Conservation (phyloP, 352 stramenopile species). For the Globisporangium middletonii region DNA sequence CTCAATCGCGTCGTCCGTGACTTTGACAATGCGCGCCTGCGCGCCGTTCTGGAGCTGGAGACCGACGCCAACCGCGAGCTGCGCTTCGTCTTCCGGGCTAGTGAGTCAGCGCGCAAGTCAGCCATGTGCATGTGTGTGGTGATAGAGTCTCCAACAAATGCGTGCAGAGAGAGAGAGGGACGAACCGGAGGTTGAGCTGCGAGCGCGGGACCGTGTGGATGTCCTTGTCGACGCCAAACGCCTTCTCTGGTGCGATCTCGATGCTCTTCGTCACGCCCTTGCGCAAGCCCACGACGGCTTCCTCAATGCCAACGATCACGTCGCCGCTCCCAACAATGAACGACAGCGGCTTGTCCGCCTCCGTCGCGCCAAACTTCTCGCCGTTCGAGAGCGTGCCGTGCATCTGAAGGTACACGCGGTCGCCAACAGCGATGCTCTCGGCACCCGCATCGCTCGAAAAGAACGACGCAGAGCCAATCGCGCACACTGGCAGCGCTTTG, state of each 20-base stretch:
- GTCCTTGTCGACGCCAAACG: conserved; percentile 62
- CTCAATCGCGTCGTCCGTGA: conserved; percentile 65
- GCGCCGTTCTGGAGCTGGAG: conserved; percentile 55
- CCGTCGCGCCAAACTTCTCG: conserved; percentile 47
- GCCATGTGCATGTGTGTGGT: background rate
- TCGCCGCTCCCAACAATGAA: conserved; percentile 72
- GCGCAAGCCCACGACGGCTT: conserved; percentile 55
- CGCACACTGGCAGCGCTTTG: conserved; percentile 2
- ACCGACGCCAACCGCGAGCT: conserved; percentile 56
- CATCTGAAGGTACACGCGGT: conserved; percentile 70
- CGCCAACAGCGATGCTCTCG: conserved; percentile 35
- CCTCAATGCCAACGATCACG: conserved; percentile 65
- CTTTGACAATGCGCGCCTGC: conserved; percentile 54
- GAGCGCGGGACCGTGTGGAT: conserved; percentile 59
- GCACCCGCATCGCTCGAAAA: conserved; percentile 14
- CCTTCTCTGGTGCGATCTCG: conserved; percentile 53
- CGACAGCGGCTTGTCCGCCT: conserved; percentile 39
- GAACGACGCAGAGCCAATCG: conserved; percentile 15
- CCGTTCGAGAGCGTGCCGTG: conserved; percentile 55
- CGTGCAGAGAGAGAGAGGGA: background rate
- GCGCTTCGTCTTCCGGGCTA: conserved; percentile 58
- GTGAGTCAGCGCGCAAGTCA: background rate
- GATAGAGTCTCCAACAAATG: background rate
- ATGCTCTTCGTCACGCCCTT: conserved; percentile 62
- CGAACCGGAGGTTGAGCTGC: conserved; percentile 63